Evolutionary conservation across 2,329 filamentous ascomycete species (phyloP).

Genomic region (Corinectria fuckeliana): DNA sequence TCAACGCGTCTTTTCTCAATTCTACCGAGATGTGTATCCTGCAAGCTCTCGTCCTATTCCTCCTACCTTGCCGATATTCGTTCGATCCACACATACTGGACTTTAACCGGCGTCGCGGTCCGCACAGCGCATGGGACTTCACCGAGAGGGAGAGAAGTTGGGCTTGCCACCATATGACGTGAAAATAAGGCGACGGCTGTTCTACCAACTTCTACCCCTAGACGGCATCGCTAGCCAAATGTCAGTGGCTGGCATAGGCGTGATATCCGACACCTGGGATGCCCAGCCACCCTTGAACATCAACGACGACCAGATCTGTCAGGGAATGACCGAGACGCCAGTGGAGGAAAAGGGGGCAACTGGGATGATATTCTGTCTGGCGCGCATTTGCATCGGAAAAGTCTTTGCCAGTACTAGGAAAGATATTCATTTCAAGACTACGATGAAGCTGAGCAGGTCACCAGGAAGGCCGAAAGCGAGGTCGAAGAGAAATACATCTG

Average conservation of each 20-base stretch:
- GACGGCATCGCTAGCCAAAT: conserved; percentile 37
- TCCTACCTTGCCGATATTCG: conserved; percentile 46
- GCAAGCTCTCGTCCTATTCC: conserved; percentile 58
- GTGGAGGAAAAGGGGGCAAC: conserved; percentile 38
- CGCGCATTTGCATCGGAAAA: conserved; percentile 14
- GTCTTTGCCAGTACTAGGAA: conserved; percentile 3
- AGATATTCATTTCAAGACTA: conserved; percentile 23
- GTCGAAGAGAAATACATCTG: conserved; percentile 51
- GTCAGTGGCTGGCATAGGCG: conserved; percentile 34
- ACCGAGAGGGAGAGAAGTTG: conserved; percentile 51
- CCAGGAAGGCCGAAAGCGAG: conserved; percentile 48
- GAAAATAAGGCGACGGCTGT: conserved; percentile 61
- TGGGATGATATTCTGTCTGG: conserved; percentile 46
- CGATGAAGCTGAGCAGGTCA: conserved; percentile 41
- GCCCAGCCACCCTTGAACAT: conserved; percentile 45
- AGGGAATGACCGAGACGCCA: conserved; percentile 44
- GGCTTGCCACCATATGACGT: conserved; percentile 51
- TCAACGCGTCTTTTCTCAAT: conserved; percentile 56
- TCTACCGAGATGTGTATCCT: conserved; percentile 60
- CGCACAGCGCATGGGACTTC: conserved; percentile 60
- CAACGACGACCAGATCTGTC: conserved; percentile 47
- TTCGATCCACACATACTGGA: conserved; percentile 58
- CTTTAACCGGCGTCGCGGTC: conserved; percentile 54
- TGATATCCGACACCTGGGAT: conserved; percentile 36
- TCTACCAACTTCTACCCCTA: conserved; percentile 59